Evolutionary conservation across 768 basidiomycete species (phyloP).

Genomic region (Podaxis sp.): DNA sequence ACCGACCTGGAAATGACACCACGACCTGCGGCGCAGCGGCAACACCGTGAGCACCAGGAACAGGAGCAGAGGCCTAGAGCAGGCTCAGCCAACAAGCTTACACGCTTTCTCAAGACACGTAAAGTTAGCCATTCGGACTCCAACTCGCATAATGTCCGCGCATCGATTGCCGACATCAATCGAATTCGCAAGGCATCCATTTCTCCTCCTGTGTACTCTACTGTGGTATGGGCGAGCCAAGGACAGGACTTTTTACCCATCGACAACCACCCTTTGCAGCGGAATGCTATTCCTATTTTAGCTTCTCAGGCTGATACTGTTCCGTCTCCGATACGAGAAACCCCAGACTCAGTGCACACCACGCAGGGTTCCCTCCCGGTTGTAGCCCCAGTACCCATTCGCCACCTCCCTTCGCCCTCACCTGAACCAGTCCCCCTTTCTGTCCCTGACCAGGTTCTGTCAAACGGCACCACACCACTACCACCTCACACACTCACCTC

Average conservation of each 20-base stretch:
- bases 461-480: not conserved
- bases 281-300: constrained; percentile 13
- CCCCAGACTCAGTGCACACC: not conserved
- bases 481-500: constrained; percentile 1
- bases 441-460: not conserved
- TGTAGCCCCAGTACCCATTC: not conserved
- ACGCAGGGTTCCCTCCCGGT: not conserved
- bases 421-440: not conserved
- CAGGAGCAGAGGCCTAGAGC: not conserved
- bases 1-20: constrained; percentile 5
- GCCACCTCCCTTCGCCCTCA: not conserved
- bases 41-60: not conserved
- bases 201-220: constrained; percentile 24
- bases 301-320: not conserved
- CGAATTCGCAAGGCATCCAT: constrained; percentile 25
- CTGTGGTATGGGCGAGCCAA: constrained; percentile 18
- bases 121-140: constrained; percentile 5
- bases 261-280: constrained; percentile 13
- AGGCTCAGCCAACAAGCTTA: constrained; percentile 14
- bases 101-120: constrained; percentile 18
- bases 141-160: constrained; percentile 4
- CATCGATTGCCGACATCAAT: constrained; percentile 9
- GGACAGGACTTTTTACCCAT: constrained; percentile 17
- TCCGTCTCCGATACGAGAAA: not conserved
- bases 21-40: constrained; percentile 12